A percentile compares a stretch with the other conserved stretches of the same genome.
phyloP scores from a whole-genome alignment of 345 rosid species.

The Trapa bicornis region DNA sequence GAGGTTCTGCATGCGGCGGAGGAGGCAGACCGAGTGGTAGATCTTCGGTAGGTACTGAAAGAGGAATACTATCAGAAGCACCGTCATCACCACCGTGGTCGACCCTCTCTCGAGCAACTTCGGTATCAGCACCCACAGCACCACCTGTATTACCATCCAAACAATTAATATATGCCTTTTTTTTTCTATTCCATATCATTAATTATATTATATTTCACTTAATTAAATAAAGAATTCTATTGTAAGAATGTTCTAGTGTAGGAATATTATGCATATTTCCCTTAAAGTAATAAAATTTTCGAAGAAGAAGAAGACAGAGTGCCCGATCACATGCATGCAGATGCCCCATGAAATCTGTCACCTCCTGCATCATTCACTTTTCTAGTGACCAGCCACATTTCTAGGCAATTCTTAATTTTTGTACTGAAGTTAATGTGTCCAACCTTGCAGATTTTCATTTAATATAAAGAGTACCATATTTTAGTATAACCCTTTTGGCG shows the following conservation, averaged over 20 bases:
- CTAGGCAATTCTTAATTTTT: too few relatives aligned
- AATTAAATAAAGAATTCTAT: too few relatives aligned
- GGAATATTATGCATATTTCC: too few relatives aligned
- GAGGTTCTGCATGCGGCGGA: constrained; percentile 74
- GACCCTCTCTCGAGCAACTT: constrained; percentile 45
- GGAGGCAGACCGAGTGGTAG: constrained; percentile 69
- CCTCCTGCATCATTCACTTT: not conserved
- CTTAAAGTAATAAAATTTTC: too few relatives aligned
- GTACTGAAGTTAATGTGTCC: too few relatives aligned
- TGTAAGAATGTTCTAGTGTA: too few relatives aligned
- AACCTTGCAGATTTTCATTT: too few relatives aligned
- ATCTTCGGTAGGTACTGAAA: constrained; percentile 94
- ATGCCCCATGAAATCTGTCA: not conserved
- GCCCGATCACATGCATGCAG: not conserved
- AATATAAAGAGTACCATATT: too few relatives aligned
- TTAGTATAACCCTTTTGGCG: too few relatives aligned
- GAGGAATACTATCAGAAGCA: constrained; percentile 52
- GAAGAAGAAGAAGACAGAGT: not conserved
- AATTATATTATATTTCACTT: too few relatives aligned
- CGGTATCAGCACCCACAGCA: constrained; percentile 73
- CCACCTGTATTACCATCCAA: constrained; percentile 29
- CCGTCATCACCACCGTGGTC: constrained; percentile 51
- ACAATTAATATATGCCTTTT: too few relatives aligned
- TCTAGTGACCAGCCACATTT: not conserved
- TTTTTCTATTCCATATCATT: too few relatives aligned